Percentiles rank a stretch among this genome's conserved stretches.
These are phyloP conservation scores for Diplocarpon rosae DNA, from an alignment of 2,329 filamentous ascomycete genomes.

Conservation along the genomic window DNA sequence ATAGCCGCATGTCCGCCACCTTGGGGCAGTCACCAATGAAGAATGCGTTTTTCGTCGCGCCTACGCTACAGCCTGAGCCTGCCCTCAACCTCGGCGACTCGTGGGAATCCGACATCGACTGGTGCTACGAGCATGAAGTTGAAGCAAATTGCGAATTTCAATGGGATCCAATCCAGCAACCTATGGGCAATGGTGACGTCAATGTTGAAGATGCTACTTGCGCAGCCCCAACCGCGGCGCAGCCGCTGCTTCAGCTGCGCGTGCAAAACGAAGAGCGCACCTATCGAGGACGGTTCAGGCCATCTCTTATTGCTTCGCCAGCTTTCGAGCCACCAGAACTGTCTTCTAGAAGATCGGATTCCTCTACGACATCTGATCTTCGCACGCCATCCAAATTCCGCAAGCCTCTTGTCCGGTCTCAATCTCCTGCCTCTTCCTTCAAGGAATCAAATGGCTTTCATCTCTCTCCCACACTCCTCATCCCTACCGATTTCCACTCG, in stretches of 20 bases:
- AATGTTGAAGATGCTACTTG: background rate
- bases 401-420: conserved; percentile 17
- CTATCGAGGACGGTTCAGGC: conserved; percentile 24
- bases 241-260: conserved; percentile 15
- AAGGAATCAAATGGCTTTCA: conserved; percentile 48
- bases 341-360: conserved; percentile 22
- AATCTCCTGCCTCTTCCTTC: conserved; percentile 40
- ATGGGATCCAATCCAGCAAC: conserved; percentile 45
- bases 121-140: conserved; percentile 57
- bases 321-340: conserved; percentile 23
- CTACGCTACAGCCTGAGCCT: conserved; percentile 8
- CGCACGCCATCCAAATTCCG: conserved; percentile 20
- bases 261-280: conserved; percentile 19
- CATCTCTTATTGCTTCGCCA: conserved; percentile 23
- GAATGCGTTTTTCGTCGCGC: background rate
- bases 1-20: conserved; percentile 13
- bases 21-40: conserved; percentile 9
- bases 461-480: conserved; percentile 50
- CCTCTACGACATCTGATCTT: conserved; percentile 19
- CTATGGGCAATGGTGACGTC: too few relatives aligned
- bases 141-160: conserved; percentile 55
- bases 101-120: conserved; percentile 62
- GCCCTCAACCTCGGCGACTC: conserved; percentile 27
- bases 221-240: conserved; percentile 13
- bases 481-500: conserved; percentile 47